Evolutionary conservation across 495 filamentous ascomycete species (phyloP).

Genomic region (Xylaria palmicola): DNA sequence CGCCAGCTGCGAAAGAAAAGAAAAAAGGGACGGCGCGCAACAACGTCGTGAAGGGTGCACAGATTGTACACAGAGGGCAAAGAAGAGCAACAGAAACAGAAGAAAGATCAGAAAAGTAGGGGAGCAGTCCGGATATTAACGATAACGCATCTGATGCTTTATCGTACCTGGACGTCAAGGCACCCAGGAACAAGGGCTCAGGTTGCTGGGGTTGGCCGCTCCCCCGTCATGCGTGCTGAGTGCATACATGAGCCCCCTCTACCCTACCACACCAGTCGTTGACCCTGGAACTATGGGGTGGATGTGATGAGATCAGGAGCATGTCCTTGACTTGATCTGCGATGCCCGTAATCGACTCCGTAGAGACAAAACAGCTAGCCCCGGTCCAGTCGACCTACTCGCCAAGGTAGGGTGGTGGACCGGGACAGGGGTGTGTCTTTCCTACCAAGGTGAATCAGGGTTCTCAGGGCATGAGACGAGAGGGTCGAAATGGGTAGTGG

Average conservation of each 20-base stretch:
- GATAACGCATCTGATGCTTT: slow-evolving; percentile 29
- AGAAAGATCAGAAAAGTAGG: slow-evolving; percentile 29
- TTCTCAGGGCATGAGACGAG: slow-evolving; percentile 11
- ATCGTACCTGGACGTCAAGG: slow-evolving; percentile 24
- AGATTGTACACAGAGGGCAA: slow-evolving; percentile 39
- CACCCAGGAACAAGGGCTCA: slow-evolving; percentile 27
- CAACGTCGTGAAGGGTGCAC: slow-evolving; percentile 46
- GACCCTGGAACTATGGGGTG: slow-evolving; percentile 26
- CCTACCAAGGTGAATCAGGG: slow-evolving; percentile 3
- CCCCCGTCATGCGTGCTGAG: slow-evolving; percentile 16
- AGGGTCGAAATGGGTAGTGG: too few relatives aligned
- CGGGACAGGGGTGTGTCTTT: background rate
- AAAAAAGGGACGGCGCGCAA: slow-evolving; percentile 47
- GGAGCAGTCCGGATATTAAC: slow-evolving; percentile 29
- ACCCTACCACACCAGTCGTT: slow-evolving; percentile 6
- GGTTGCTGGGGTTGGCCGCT: slow-evolving; percentile 7
- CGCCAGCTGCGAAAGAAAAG: slow-evolving; percentile 49
- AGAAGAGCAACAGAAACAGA: slow-evolving; percentile 39
- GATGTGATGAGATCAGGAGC: slow-evolving; percentile 29
- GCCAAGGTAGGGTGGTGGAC: background rate
- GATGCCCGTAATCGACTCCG: slow-evolving; percentile 22
- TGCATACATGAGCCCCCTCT: slow-evolving; percentile 2
- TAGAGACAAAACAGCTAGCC: slow-evolving; percentile 28
- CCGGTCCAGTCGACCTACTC: slow-evolving; percentile 15
- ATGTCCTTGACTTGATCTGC: slow-evolving; percentile 30